These are phyloP conservation scores for Alternaria ventricosa DNA, from an alignment of 2,329 filamentous ascomycete species.

Conservation along the genomic window DNA sequence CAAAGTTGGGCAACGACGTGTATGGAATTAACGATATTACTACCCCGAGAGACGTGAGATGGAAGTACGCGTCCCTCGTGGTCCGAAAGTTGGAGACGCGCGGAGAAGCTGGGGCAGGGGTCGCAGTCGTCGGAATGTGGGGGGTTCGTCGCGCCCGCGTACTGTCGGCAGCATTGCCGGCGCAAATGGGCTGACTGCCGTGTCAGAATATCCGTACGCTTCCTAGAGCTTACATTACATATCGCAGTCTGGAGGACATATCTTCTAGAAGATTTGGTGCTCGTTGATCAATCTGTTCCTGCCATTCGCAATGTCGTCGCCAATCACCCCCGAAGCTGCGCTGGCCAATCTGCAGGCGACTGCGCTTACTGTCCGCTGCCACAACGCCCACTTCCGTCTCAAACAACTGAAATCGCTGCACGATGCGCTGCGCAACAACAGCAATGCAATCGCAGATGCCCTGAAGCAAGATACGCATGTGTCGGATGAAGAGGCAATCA, in stretches of 20 bases:
- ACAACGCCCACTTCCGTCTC: slow-evolving; percentile 56
- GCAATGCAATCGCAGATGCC: slow-evolving; percentile 47
- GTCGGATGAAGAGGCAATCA: slow-evolving; percentile 47
- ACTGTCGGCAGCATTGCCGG: not conserved
- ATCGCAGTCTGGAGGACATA: not conserved
- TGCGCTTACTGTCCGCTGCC: slow-evolving; percentile 53
- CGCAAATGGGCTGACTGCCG: not conserved
- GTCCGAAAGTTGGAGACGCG: slow-evolving; percentile 2
- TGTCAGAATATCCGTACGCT: not conserved
- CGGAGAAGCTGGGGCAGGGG: slow-evolving; percentile 8
- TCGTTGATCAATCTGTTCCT: not conserved
- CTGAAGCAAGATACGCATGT: slow-evolving; percentile 51
- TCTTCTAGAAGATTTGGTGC: not conserved
- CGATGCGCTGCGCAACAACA: slow-evolving; percentile 46
- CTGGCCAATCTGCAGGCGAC: slow-evolving; percentile 48
- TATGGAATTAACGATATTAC: not conserved
- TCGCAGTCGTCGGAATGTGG: slow-evolving; percentile 26
- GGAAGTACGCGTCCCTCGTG: not conserved
- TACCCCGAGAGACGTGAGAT: not conserved
- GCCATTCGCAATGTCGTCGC: slow-evolving; percentile 17
- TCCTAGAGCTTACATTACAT: slow-evolving; percentile 10
- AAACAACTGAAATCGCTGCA: slow-evolving; percentile 55
- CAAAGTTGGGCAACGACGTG: not conserved
- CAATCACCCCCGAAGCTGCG: slow-evolving; percentile 27
- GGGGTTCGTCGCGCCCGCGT: not conserved